A percentile compares a stretch with the other conserved stretches of the same genome.
Evolutionary conservation across 2,329 filamentous ascomycete species (phyloP).

Genomic region (Apiospora marii): DNA sequence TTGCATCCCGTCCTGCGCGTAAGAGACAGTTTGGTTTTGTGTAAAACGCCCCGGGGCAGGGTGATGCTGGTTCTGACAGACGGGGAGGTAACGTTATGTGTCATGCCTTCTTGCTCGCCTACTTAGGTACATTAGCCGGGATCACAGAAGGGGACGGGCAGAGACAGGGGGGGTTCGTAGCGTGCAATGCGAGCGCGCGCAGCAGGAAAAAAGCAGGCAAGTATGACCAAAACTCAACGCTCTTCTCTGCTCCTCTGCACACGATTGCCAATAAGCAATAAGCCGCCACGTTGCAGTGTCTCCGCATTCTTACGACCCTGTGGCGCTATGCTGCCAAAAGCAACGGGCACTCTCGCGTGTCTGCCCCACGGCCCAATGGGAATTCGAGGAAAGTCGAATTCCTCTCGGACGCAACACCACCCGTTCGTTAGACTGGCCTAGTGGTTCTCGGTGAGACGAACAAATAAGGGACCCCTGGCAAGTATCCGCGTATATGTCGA

Average conservation of each 20-base stretch:
- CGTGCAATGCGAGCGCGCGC: not conserved
- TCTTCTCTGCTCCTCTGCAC: not conserved
- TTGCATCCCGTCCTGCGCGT: not conserved
- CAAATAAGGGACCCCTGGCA: not conserved
- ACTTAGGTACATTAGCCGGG: slow-evolving; percentile 1
- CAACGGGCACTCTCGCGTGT: not conserved
- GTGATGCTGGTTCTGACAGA: not conserved
- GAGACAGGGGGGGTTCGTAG: not conserved
- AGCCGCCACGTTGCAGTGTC: slow-evolving; percentile 17
- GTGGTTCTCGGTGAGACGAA: not conserved
- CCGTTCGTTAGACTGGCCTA: not conserved
- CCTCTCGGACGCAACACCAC: not conserved
- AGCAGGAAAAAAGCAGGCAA: not conserved
- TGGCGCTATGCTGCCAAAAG: slow-evolving; percentile 4
- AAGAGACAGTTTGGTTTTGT: not conserved
- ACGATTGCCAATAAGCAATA: not conserved
- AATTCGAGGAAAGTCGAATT: not conserved
- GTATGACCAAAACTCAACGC: not conserved
- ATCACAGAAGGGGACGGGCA: not conserved
- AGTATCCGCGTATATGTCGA: slow-evolving; percentile 2
- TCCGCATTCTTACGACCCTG: slow-evolving; percentile 13
- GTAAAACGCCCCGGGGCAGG: not conserved
- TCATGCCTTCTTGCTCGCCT: slow-evolving; percentile 1
- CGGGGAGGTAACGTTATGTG: not conserved
- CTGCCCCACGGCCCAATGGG: not conserved